phyloP scores from a whole-genome alignment of 495 filamentous ascomycete species.

The Aspergillus panamensis region DNA sequence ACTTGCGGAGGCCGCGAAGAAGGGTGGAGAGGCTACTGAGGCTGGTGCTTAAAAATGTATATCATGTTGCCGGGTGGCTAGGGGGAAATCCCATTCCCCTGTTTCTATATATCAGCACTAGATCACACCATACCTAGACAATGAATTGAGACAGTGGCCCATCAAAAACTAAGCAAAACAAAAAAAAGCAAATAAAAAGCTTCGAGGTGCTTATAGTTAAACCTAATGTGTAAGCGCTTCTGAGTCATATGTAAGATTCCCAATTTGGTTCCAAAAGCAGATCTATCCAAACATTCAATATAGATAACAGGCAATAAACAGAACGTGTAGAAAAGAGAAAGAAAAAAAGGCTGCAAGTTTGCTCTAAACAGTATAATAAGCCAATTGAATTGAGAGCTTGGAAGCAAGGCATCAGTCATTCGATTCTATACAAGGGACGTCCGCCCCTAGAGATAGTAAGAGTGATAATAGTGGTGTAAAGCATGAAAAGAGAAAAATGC shows the following conservation, averaged over 20 bases:
- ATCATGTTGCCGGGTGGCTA: neutral
- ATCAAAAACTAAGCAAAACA: neutral
- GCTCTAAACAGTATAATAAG: neutral
- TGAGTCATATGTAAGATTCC: neutral
- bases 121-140: conserved; percentile 7
- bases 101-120: conserved; percentile 15
- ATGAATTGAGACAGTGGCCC: conserved; percentile 5
- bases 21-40: conserved; percentile 34
- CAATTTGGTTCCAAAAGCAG: neutral
- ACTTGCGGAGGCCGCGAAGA: conserved; percentile 34
- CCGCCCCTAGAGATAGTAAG: neutral
- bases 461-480: neutral
- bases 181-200: neutral
- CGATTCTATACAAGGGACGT: conserved; percentile 4
- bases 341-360: neutral
- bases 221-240: neutral
- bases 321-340: neutral
- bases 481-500: neutral
- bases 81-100: neutral
- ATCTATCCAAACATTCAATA: neutral
- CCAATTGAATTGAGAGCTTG: neutral
- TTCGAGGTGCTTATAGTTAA: neutral
- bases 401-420: conserved; percentile 19
- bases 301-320: neutral
- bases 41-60: conserved; percentile 28